Evolutionary conservation across 2,329 filamentous ascomycete species (phyloP).

Genomic region (Metarhizium album): DNA sequence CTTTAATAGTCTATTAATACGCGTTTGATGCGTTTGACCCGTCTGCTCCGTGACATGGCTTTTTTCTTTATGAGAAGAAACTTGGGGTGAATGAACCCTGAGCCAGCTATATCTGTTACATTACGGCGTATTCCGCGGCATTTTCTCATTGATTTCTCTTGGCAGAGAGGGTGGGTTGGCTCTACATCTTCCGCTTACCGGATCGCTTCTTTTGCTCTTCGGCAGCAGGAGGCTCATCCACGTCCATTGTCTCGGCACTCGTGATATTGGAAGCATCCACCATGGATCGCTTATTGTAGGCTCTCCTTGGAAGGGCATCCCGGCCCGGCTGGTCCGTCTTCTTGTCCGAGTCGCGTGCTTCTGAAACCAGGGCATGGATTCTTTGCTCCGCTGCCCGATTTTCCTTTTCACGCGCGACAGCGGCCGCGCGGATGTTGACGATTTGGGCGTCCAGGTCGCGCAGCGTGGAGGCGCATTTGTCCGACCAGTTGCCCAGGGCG

Average conservation of each 20-base stretch:
- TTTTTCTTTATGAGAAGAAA: too few species aligned
- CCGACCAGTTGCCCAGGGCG: conserved; percentile 63
- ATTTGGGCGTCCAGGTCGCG: conserved; percentile 68
- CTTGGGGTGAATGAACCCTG: neutral
- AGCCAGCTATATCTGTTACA: neutral
- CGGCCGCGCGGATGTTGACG: conserved; percentile 48
- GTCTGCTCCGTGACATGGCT: conserved; percentile 17
- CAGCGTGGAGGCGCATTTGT: conserved; percentile 66
- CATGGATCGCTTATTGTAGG: conserved; percentile 24
- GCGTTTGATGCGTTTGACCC: conserved; percentile 19
- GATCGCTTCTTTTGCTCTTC: conserved; percentile 40
- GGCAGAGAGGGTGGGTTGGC: neutral
- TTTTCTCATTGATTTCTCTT: conserved; percentile 2
- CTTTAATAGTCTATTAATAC: conserved; percentile 14
- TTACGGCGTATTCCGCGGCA: conserved; percentile 1
- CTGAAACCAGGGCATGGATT: conserved; percentile 37
- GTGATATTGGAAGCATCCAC: conserved; percentile 32
- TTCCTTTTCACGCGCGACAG: conserved; percentile 40
- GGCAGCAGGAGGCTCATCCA: conserved; percentile 39
- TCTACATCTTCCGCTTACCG: conserved; percentile 43
- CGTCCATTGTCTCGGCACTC: conserved; percentile 42
- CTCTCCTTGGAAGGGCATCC: conserved; percentile 16
- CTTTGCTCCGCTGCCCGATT: conserved; percentile 35
- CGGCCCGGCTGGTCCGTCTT: conserved; percentile 15
- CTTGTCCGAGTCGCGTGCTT: conserved; percentile 32